Base-by-base conservation (phyloP, 805 yeast species). In the Yamadazyma phyllophila region DNA sequence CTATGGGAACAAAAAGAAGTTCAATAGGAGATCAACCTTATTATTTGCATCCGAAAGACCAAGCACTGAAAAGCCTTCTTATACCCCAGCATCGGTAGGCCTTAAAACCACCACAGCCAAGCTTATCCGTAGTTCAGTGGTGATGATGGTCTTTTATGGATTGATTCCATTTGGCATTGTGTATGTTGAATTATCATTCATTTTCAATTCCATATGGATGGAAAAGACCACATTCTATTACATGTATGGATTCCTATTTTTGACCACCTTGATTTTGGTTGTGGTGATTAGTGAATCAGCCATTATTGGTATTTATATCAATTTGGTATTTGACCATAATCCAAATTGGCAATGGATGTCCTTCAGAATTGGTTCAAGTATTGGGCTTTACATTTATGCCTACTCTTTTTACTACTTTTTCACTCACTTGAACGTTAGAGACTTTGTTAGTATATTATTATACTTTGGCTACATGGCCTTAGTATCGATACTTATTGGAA, bases 341-440 rank as follows among this genome's bases (percentile, higher is more conserved):
- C 77, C 78, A 41, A 67, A 74, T 53, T 90, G 96, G 96, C 88
- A 87, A 59, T 88, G 96, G 96, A 74, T 83, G 53, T 72, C 89
- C 10, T 88, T 88, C 62, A 62, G 80, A 44, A 79, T 82, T 26
- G 88, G 95, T 4, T 60, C 72, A 3, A 81, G 91, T 46, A 77
- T 87, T 39, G 88, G 89, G 26, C 72, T 83, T 73, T 88, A 85
- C 65, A 73, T 89, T 47, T 80, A 80, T 52, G 62, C 72, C 7
- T 88, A 86, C 60, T 78, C 92, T 5, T 56, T 84, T 15, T 85
- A 84, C 58, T 88, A 89, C 61, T 78, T 80, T 56, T 56, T 78
- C 42, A 68, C 71, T 42, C 74, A 77, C 55, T 69, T 87, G 61
- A 76, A 79, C 39, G 74, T 87, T 39, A 74, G 79, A 26, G 92